Percentiles rank a stretch among this genome's conserved stretches.
Conservation (phyloP, 2,329 filamentous ascomycete species). For the Aspergillus tamarii region DNA sequence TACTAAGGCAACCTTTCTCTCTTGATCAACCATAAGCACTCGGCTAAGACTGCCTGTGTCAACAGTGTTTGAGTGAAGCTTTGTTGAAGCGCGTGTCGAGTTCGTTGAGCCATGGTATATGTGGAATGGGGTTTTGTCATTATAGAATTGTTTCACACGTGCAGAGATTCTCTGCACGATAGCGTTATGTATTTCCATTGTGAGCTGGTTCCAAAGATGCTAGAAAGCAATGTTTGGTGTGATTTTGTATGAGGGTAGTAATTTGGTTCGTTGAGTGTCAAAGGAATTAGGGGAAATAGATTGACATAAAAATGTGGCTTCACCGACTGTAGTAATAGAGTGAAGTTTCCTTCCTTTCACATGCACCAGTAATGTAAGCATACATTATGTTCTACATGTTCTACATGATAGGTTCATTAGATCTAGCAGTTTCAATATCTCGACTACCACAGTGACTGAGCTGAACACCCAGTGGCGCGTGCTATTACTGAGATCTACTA, state of each 20-base stretch:
- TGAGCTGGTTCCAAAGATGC: neutral
- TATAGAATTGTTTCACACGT: neutral
- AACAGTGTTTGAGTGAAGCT: neutral
- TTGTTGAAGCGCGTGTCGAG: neutral
- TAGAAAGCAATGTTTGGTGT: neutral
- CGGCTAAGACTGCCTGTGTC: neutral
- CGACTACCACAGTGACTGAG: neutral
- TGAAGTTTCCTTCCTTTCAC: neutral
- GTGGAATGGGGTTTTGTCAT: neutral
- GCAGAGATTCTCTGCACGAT: neutral
- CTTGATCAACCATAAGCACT: neutral
- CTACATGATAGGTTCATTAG: neutral
- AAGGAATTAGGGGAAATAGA: neutral
- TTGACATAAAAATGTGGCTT: neutral
- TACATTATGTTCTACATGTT: neutral
- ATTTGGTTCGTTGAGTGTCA: neutral
- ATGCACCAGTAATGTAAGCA: neutral
- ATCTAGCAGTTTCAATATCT: neutral
- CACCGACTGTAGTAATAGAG: neutral
- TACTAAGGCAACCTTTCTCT: neutral
- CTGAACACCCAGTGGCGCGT: neutral
- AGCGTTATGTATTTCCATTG: neutral
- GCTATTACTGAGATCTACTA: neutral
- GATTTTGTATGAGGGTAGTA: neutral
- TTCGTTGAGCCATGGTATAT: neutral